Conservation (phyloP, 371 early-diverging fungal species). For the Dinochytrium kinnereticum region DNA sequence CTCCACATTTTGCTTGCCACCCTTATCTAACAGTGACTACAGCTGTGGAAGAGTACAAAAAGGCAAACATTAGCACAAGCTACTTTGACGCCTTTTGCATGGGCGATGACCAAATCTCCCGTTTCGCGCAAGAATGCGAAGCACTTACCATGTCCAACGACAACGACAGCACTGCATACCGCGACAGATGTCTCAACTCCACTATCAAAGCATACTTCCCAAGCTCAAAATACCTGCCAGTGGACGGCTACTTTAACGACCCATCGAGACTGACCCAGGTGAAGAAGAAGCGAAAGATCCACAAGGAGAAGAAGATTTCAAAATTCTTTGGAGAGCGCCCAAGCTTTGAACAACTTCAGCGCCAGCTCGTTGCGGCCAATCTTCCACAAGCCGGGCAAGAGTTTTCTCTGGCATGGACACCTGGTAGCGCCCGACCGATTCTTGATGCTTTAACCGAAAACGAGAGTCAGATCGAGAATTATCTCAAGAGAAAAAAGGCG, state of each 20-base stretch:
- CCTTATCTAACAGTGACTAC: background rate
- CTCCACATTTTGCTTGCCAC: background rate
- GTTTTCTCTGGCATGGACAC: background rate
- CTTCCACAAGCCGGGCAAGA: background rate
- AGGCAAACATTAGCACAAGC: background rate
- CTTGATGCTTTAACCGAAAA: constrained; percentile 8
- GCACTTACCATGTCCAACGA: background rate
- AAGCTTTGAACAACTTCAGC: constrained; percentile 35
- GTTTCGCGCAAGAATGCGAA: background rate
- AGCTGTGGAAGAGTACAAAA: constrained; percentile 2
- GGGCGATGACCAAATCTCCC: background rate
- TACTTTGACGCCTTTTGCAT: constrained; percentile 7
- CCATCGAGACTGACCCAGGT: constrained; percentile 26
- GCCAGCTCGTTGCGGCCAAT: constrained; percentile 29
- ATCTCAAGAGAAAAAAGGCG: constrained; percentile 38
- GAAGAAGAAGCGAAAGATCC: constrained; percentile 34
- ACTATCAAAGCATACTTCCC: constrained; percentile 33
- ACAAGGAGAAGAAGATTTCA: constrained; percentile 51
- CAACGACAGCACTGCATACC: background rate
- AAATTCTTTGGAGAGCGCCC: constrained; percentile 56
- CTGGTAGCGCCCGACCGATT: background rate
- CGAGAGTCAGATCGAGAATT: constrained; percentile 1
- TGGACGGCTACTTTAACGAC: constrained; percentile 42
- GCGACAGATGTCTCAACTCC: constrained; percentile 13
- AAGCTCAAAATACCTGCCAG: constrained; percentile 10